phyloP scores from a whole-genome alignment of 2,329 filamentous ascomycete genomes.

The Xylaria sp. region DNA sequence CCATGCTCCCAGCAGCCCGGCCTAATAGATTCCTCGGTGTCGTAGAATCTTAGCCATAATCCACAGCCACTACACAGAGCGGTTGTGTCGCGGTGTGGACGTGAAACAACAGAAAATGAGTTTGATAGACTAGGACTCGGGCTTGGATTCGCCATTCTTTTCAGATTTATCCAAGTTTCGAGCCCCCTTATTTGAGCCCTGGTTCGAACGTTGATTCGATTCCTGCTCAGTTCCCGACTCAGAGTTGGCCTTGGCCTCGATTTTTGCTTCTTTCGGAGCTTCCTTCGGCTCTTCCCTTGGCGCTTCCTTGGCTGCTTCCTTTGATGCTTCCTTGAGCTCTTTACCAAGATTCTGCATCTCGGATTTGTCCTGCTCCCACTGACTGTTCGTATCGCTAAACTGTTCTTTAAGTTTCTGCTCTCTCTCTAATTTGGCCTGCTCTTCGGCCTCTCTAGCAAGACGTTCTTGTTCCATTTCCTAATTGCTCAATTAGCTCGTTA shows the following conservation, averaged over 20 bases:
- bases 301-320: slow-evolving; percentile 19
- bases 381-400: slow-evolving; percentile 73
- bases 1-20: not conserved
- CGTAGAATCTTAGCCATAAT: not conserved
- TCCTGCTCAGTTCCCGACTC: slow-evolving; percentile 16
- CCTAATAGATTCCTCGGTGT: not conserved
- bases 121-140: slow-evolving; percentile 21
- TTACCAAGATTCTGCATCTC: slow-evolving; percentile 71
- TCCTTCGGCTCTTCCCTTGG: not conserved
- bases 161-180: slow-evolving; percentile 18
- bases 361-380: slow-evolving; percentile 91
- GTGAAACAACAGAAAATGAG: not conserved
- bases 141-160: slow-evolving; percentile 29
- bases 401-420: slow-evolving; percentile 78
- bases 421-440: slow-evolving; percentile 71
- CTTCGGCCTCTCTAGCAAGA: slow-evolving; percentile 77
- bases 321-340: slow-evolving; percentile 51
- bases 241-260: slow-evolving; percentile 13
- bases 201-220: slow-evolving; percentile 14
- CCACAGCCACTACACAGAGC: not conserved
- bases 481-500: slow-evolving; percentile 11
- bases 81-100: not conserved
- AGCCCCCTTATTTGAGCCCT: slow-evolving; percentile 18
- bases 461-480: slow-evolving; percentile 93
- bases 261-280: slow-evolving; percentile 17